Evolutionary conservation across 192 early-diverging fungal species (phyloP).

Genomic region (Thamnidium elegans): DNA sequence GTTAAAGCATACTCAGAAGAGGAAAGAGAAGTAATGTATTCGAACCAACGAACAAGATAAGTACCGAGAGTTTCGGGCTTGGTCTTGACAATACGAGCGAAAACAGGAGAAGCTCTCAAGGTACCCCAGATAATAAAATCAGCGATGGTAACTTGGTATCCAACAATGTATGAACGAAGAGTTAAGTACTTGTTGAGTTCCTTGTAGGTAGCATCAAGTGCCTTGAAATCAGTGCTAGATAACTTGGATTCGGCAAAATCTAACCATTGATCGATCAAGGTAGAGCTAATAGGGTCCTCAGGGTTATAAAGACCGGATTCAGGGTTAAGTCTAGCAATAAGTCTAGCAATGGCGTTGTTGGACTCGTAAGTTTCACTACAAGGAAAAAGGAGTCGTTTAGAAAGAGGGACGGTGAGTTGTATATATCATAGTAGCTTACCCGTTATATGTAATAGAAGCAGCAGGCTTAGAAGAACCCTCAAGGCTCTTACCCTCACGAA

Average conservation of each 20-base stretch:
- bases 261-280: conserved; percentile 66
- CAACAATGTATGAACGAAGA: conserved; percentile 78
- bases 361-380: conserved; percentile 30
- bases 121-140: conserved; percentile 90
- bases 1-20: conserved; percentile 49
- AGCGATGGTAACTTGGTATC: conserved; percentile 71
- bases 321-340: conserved; percentile 28
- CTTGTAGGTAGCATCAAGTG: conserved; percentile 62
- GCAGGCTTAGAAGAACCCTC: conserved; percentile 22
- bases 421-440: conserved; percentile 11
- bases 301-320: conserved; percentile 29
- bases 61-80: conserved; percentile 61
- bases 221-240: conserved; percentile 63
- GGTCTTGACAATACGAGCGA: conserved; percentile 76
- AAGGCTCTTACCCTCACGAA: conserved; percentile 27
- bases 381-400: neutral
- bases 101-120: conserved; percentile 73
- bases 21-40: conserved; percentile 61
- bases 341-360: conserved; percentile 29
- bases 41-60: conserved; percentile 81
- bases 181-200: conserved; percentile 80
- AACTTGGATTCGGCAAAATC: conserved; percentile 67
- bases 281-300: conserved; percentile 42
- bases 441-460: conserved; percentile 27
- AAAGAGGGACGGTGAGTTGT: neutral